Percentiles rank a stretch among this genome's conserved stretches.
Evolutionary conservation across 306 rosid species (phyloP).

Genomic region (Echinosophora koreensis): DNA sequence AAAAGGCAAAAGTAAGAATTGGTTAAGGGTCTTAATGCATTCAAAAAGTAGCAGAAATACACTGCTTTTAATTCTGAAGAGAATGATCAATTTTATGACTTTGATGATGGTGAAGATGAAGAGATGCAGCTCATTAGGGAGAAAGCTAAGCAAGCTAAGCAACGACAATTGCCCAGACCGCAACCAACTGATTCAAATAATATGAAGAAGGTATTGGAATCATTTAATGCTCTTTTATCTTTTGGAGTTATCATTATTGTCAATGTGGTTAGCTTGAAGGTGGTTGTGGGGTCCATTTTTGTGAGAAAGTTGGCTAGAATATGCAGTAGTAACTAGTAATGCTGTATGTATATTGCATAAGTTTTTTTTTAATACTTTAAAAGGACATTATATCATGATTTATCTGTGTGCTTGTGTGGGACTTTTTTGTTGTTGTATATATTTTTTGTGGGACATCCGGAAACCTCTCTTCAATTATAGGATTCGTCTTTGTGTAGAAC

Average conservation of each 20-base stretch:
- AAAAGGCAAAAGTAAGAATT: slow-evolving; percentile 60
- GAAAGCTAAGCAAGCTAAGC: too few species aligned
- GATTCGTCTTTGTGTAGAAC: slow-evolving; percentile 9
- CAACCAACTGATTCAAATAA: too few species aligned
- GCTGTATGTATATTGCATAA: slow-evolving; percentile 48
- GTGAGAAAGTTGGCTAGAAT: slow-evolving; percentile 59
- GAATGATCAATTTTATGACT: too few species aligned
- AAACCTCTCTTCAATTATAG: slow-evolving; percentile 45
- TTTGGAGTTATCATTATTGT: slow-evolving; percentile 11
- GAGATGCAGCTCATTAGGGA: too few species aligned
- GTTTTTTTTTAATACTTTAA: slow-evolving; percentile 63
- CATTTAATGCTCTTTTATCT: slow-evolving; percentile 38
- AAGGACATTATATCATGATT: slow-evolving; percentile 59
- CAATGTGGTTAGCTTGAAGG: slow-evolving; percentile 56
- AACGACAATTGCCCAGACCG: too few species aligned
- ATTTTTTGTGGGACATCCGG: slow-evolving; percentile 41
- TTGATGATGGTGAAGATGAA: too few species aligned
- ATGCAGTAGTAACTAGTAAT: slow-evolving; percentile 47
- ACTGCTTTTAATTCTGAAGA: slow-evolving; percentile 60
- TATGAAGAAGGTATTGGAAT: too few species aligned
- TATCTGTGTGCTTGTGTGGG: slow-evolving; percentile 39
- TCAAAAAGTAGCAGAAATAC: slow-evolving; percentile 63
- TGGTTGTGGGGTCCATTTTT: slow-evolving; percentile 79
- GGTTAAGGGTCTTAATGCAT: slow-evolving; percentile 60
- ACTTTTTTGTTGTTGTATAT: slow-evolving; percentile 17